Evolutionary conservation across 2,329 filamentous ascomycete genomes (phyloP), one percentile per base, ranked within the genome.

Genomic region (Colletotrichum musae): DNA sequence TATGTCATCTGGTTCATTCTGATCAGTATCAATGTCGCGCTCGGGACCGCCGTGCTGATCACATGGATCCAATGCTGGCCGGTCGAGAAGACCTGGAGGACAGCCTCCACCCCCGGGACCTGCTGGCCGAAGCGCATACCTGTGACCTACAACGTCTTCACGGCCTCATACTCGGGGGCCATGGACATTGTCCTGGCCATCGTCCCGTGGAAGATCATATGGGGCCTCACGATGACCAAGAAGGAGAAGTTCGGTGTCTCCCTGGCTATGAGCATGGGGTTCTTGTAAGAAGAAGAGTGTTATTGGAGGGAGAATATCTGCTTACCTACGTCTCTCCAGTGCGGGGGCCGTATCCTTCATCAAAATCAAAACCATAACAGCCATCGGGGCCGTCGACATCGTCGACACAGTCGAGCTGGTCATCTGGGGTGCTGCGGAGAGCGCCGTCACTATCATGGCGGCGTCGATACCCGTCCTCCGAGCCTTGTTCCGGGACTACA

Each of bases 121-220:
- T 78, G 76, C 64, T 74, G 74, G 73, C 71, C 75, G 1, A 76
- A 75, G 18, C 21, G 41, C 1, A 64, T 77, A 3, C 73, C 78
- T 9, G 73, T 80, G 12, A 56, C 61, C 24, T 80, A 80, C 64
- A 78, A 78, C 51, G 73, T 77, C 0, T 80, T 71, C 48, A 59
- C 71, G 5, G 47, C 67, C 72, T 76, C 73, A 0, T 81, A 80
- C 59, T 81, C 80, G 2, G 80, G 77, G 1, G 68, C 72, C 1
- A 79, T 81, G 74, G 82, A 84, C n/a, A 77, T 84, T 13, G 64
- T 80, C 2, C 73, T 84, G 7, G 82, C 82, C 0, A 41, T 82
- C 1, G 68, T 84, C 3, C 82, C 82, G 0, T 83, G 80, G 81
- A 78, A 75, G 24, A 78, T 84, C 9, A 78, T 84, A 51, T 81